A percentile compares a stretch with the other conserved stretches of the same genome.
These are phyloP conservation scores for Neckera pumila DNA, from an alignment of 225 moss, liverwort and hornwort genomes.

Conservation along the genomic window DNA sequence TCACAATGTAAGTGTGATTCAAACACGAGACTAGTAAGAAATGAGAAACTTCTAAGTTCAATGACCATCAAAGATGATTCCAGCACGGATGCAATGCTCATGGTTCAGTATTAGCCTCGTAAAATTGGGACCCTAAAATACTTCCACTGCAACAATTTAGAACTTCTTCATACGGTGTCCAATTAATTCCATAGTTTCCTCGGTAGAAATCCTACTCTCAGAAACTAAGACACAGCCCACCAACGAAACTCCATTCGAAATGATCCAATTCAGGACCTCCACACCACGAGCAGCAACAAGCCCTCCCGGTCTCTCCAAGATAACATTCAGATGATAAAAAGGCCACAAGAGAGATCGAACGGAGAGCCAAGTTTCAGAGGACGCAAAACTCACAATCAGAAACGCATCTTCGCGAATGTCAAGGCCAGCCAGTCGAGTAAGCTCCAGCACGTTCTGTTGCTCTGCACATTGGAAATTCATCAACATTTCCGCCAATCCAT, in stretches of 20 bases:
- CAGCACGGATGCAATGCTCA: background rate
- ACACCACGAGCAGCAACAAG: no score
- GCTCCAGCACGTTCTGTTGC: conserved; percentile 81
- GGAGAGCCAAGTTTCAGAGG: background rate
- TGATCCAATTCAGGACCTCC: background rate
- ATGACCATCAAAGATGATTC: background rate
- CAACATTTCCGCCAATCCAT: background rate
- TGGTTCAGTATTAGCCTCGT: background rate
- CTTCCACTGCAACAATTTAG: background rate
- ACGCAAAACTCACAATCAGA: conserved; percentile 63
- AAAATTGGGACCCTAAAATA: no score
- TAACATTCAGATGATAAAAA: no score
- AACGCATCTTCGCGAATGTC: conserved; percentile 80
- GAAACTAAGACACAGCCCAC: background rate
- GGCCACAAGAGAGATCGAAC: background rate
- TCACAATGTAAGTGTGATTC: background rate
- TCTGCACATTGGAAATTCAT: conserved; percentile 52
- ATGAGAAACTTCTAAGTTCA: background rate
- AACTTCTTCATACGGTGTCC: background rate
- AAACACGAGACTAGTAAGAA: background rate
- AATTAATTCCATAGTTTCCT: no score
- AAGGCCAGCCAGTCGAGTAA: conserved; percentile 80
- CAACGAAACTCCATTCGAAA: background rate
- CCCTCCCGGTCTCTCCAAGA: no score
- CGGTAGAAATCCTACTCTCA: no score